These are phyloP conservation scores for Candida qinlingensis DNA, from an alignment of 805 yeast species.

Conservation along the genomic window DNA sequence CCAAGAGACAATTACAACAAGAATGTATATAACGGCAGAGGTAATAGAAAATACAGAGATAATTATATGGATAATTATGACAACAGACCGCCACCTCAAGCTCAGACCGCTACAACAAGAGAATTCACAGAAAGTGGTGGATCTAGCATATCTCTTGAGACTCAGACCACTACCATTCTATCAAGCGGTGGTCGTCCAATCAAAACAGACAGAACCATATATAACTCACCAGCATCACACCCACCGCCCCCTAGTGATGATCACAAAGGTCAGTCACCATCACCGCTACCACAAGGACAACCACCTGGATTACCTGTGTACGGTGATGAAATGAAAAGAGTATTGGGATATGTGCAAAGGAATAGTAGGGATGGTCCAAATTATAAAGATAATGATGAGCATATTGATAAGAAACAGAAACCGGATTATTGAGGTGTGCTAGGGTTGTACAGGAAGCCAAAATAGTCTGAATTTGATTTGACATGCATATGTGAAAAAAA, in stretches of 20 bases:
- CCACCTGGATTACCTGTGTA: background rate
- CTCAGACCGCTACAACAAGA: background rate
- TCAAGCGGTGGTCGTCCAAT: no score
- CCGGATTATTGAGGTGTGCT: background rate
- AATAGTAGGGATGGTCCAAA: background rate
- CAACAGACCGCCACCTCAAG: no score
- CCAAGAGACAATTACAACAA: background rate
- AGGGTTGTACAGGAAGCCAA: background rate
- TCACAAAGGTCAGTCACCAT: background rate
- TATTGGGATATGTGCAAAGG: background rate
- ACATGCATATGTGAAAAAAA: background rate
- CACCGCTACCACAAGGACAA: background rate
- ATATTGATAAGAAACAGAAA: background rate
- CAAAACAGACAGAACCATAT: no score
- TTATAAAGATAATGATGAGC: background rate
- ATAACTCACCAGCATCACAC: no score
- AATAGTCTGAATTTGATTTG: background rate
- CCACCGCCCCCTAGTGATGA: background rate
- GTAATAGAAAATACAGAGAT: background rate
- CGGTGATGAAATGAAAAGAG: background rate
- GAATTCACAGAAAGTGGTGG: background rate
- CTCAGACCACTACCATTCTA: no score
- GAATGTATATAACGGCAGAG: background rate
- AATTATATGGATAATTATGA: no score
- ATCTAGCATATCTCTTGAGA: background rate